These are phyloP conservation scores for Syzygium jambos DNA, from an alignment of 345 rosid species.

Conservation along the genomic window DNA sequence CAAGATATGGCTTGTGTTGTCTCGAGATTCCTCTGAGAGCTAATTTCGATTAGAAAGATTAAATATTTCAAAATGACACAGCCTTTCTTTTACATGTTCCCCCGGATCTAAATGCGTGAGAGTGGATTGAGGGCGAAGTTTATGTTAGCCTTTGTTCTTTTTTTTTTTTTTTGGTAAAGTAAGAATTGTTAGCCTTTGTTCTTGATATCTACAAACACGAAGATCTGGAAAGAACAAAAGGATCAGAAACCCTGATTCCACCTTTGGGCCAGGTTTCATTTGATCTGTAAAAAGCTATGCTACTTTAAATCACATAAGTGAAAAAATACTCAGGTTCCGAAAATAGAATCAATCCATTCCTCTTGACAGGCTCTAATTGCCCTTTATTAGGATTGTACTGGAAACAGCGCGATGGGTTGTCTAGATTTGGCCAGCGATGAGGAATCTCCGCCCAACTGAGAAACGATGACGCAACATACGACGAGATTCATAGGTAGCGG, in stretches of 20 bases:
- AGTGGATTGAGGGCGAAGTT: background rate
- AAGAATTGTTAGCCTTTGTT: background rate
- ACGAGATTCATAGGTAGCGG: background rate
- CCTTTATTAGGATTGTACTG: background rate
- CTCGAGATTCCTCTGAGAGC: too few species aligned
- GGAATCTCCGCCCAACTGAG: background rate
- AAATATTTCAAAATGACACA: background rate
- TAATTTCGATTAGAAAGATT: too few species aligned
- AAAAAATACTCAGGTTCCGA: background rate
- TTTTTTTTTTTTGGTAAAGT: too few species aligned
- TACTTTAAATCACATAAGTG: background rate
- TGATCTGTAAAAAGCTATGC: background rate
- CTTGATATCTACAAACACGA: background rate
- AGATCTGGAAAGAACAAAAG: background rate
- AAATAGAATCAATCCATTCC: background rate
- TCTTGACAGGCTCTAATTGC: background rate
- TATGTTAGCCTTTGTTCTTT: background rate
- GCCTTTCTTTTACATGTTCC: background rate
- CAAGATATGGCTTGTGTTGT: background rate
- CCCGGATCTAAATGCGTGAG: background rate
- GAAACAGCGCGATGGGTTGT: background rate
- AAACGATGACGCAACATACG: background rate
- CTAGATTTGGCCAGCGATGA: background rate
- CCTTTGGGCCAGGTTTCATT: background rate
- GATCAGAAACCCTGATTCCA: background rate